A percentile compares a stretch with the other conserved stretches of the same genome.
Conservation (phyloP, 2,329 filamentous ascomycete genomes). For the Leptographium radiaticola region DNA sequence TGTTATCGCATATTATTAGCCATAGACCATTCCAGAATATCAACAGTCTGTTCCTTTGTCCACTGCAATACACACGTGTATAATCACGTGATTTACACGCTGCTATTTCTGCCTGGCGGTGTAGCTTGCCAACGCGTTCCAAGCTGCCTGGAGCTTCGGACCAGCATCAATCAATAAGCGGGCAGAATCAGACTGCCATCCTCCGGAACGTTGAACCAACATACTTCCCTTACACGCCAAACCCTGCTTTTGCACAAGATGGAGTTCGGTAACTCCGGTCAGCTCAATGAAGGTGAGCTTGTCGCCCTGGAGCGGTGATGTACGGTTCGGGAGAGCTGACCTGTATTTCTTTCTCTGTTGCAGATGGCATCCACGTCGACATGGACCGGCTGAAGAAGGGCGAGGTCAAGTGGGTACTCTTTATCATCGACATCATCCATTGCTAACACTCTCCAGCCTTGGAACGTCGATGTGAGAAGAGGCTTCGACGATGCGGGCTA, state of each 20-base stretch:
- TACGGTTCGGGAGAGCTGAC: neutral
- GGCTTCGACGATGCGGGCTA: neutral
- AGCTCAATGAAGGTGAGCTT: constrained; percentile 47
- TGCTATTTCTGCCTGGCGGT: constrained; percentile 9
- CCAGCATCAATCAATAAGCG: neutral
- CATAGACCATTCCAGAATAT: too few species aligned
- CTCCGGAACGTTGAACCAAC: too few species aligned
- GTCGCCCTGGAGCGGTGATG: neutral
- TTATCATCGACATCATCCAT: too few species aligned
- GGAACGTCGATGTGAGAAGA: constrained; percentile 80
- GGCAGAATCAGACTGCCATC: too few species aligned
- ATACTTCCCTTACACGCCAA: neutral
- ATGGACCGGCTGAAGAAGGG: constrained; percentile 99
- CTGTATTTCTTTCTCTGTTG: neutral
- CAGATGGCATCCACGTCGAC: constrained; percentile 98
- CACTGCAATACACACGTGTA: neutral
- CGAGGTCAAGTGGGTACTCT: constrained; percentile 77
- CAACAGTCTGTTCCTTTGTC: too few species aligned
- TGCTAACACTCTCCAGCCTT: constrained; percentile 60
- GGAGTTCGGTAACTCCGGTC: constrained; percentile 51
- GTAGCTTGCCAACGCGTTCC: constrained; percentile 8
- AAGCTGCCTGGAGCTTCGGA: constrained; percentile 10
- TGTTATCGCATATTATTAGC: too few species aligned
- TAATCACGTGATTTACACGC: constrained; percentile 2
- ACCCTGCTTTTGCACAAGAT: constrained; percentile 24